Evolutionary conservation across 2,329 filamentous ascomycete genomes (phyloP).

Genomic region (Trichoderma koningii): DNA sequence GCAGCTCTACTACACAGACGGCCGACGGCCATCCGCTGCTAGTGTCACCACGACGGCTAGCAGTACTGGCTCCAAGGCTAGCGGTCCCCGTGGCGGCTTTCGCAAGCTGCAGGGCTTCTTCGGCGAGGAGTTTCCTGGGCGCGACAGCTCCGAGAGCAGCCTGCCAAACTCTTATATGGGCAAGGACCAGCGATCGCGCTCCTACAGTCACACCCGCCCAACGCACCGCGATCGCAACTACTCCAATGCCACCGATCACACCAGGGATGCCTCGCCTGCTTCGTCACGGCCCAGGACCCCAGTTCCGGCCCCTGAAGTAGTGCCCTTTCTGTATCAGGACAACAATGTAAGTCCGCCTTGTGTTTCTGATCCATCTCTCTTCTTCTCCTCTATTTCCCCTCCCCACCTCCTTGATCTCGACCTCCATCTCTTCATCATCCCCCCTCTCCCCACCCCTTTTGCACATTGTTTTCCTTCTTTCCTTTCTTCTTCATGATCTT

Average conservation of each 20-base stretch:
- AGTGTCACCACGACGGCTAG: constrained; percentile 79
- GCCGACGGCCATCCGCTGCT: constrained; percentile 81
- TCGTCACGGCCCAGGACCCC: constrained; percentile 82
- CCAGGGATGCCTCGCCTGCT: constrained; percentile 72
- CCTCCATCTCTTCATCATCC: constrained; percentile 7
- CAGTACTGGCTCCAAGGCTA: constrained; percentile 78
- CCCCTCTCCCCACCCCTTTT: background rate
- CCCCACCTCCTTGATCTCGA: constrained; percentile 10
- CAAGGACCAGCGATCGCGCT: constrained; percentile 65
- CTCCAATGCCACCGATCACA: constrained; percentile 73
- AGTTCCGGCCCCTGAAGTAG: constrained; percentile 85
- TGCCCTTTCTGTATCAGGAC: constrained; percentile 96
- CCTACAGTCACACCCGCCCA: constrained; percentile 60
- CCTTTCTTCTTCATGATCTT: background rate
- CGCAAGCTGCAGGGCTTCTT: constrained; percentile 91
- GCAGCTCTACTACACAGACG: constrained; percentile 64
- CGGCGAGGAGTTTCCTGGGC: constrained; percentile 79
- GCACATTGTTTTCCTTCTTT: constrained; percentile 16
- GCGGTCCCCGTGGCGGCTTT: constrained; percentile 68
- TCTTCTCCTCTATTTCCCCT: constrained; percentile 12
- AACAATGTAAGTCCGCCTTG: constrained; percentile 58
- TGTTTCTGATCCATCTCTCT: constrained; percentile 32
- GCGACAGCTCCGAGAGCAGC: constrained; percentile 74
- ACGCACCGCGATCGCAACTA: constrained; percentile 73
- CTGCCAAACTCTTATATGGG: constrained; percentile 51